phyloP scores from a whole-genome alignment of 2,329 filamentous ascomycete species.

The Pseudogymnoascus sp. region DNA sequence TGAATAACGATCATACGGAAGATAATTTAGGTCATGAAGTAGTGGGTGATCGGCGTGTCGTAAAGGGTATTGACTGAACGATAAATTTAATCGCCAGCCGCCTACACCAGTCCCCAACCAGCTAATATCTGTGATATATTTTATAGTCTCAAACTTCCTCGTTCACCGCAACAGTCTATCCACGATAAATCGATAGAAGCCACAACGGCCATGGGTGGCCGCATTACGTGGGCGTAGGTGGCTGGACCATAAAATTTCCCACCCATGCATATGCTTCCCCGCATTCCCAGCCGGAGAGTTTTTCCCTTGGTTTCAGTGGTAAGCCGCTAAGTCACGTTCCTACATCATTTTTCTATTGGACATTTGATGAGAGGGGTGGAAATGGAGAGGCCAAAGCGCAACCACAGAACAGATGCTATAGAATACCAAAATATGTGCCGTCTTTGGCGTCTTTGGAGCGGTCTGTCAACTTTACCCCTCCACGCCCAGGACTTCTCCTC shows the following conservation, averaged over 20 bases:
- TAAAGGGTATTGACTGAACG: background rate
- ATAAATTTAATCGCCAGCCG: background rate
- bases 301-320: background rate
- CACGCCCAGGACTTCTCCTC: background rate
- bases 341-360: background rate
- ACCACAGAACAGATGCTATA: background rate
- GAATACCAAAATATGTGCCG: background rate
- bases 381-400: background rate
- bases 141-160: background rate
- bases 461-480: background rate
- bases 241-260: background rate
- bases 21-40: background rate
- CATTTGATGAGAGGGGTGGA: slow-evolving; percentile 1
- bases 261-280: background rate
- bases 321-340: background rate
- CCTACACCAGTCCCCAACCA: background rate
- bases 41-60: background rate
- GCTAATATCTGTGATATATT: background rate
- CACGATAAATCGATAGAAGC: background rate
- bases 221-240: background rate
- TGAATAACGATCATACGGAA: background rate
- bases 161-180: background rate
- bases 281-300: background rate
- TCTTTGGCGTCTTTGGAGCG: background rate
- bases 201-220: background rate